These are phyloP conservation scores for Purshia tridentata DNA, from an alignment of 306 rosid genomes.

Conservation along the genomic window DNA sequence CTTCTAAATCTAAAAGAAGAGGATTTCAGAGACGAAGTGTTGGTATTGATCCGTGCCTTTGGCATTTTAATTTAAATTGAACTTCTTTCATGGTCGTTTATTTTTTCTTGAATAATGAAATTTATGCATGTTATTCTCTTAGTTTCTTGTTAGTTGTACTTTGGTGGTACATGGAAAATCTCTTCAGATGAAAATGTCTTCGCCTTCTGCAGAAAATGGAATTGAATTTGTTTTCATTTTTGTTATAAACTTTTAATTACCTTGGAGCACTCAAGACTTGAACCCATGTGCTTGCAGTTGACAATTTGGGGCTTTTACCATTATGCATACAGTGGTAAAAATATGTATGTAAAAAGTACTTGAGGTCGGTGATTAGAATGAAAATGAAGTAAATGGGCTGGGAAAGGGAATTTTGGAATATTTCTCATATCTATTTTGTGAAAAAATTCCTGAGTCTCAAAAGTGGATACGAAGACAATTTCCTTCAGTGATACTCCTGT, in stretches of 20 bases:
- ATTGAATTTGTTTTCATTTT: too few relatives aligned
- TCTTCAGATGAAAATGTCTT: background rate
- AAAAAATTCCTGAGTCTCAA: background rate
- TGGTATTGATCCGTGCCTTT: slow-evolving; percentile 41
- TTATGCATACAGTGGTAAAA: background rate
- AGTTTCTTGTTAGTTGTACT: background rate
- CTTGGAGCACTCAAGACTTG: background rate
- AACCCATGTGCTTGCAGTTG: background rate
- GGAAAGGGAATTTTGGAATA: background rate
- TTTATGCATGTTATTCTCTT: background rate
- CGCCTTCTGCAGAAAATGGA: background rate
- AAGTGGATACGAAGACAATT: background rate
- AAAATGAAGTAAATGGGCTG: background rate
- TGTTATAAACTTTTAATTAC: background rate
- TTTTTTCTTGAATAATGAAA: background rate
- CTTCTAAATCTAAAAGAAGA: slow-evolving; percentile 66
- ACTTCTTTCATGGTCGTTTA: background rate
- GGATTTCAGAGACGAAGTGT: slow-evolving; percentile 43
- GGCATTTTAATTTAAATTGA: background rate
- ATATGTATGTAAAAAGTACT: too few relatives aligned
- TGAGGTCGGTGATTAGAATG: background rate
- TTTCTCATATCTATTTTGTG: background rate
- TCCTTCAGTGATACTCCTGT: background rate
- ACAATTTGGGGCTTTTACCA: background rate
- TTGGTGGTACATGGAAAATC: background rate